Evolutionary conservation across 495 filamentous ascomycete genomes (phyloP), one percentile per base, ranked within the genome.

Genomic region (Neurospora sp.): DNA sequence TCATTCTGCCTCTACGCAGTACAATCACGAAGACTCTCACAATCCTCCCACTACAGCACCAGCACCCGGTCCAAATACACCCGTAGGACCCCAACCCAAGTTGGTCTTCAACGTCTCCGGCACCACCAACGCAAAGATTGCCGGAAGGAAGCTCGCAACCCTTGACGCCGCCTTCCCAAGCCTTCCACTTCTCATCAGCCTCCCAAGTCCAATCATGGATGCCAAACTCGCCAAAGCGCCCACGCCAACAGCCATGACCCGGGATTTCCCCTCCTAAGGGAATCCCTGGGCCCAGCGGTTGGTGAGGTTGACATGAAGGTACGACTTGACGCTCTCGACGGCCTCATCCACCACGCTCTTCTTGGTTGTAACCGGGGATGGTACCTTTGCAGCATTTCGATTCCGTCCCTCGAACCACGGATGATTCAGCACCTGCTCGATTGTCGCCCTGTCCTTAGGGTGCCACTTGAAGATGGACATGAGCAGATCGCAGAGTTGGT

Each of bases 401-500:
- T 72, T 54, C 0, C 70, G 39, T 7, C 23, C 71, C 38, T 70
- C 70, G n/a, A 78, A 77, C 75, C 75, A 78, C 18, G 35, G 16
- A 39, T 78, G 77, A 8, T 66, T 31, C 14, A 75, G 38, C 9
- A 78, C 48, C 1, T 71, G 10, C 10, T 71, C 35, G 1, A 72
- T 18, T 1, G 59, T 59, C 0, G 72, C 70, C n/a, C 79, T 71
- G 4, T 78, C 73, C 14, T 79, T 72, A n/a, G 78, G 78, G 3
- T 70, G 70, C 59, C 78, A 76, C 54, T 72, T 72, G 16, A 76
- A 80, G 72, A 80, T 78, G 8, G 39, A 31, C 41, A 39, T 62
- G n/a, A 81, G 38, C 8, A 82, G 74, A 62, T 81, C 79, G 0
- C 69, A 75, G 0, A 81, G 39, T 4, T 76, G 69, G 5, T 75